Evolutionary conservation across 1,284 basidiomycete species (phyloP).

Genomic region (Cryptococcus deneoformans): DNA sequence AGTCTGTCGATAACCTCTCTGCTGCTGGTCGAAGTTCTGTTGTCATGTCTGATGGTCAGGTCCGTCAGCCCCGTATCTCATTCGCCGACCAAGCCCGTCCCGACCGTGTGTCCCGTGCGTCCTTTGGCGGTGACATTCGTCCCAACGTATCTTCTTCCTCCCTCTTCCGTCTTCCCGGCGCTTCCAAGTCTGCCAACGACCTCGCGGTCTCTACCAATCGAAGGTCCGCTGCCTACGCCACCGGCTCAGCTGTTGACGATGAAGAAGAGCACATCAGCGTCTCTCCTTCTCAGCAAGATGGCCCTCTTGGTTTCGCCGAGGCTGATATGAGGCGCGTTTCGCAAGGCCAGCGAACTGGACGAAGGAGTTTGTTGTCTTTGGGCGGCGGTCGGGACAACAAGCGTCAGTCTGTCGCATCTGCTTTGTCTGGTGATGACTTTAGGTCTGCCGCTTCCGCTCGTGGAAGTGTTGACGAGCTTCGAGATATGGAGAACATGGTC

Average conservation of each 20-base stretch:
- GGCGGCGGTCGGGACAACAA: slow-evolving; percentile 33
- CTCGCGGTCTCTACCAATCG: slow-evolving; percentile 37
- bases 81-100: slow-evolving; percentile 47
- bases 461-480: slow-evolving; percentile 41
- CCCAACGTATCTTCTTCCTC: slow-evolving; percentile 24
- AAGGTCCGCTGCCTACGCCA: slow-evolving; percentile 48
- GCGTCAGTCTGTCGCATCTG: slow-evolving; percentile 21
- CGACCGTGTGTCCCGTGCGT: slow-evolving; percentile 61
- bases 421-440: slow-evolving; percentile 30
- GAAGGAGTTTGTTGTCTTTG: slow-evolving; percentile 30
- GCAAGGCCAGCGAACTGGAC: slow-evolving; percentile 22
- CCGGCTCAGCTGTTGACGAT: slow-evolving; percentile 38
- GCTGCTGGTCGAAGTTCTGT: slow-evolving; percentile 59
- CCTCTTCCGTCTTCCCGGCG: slow-evolving; percentile 52
- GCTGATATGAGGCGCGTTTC: slow-evolving; percentile 58
- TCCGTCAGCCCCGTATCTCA: slow-evolving; percentile 45
- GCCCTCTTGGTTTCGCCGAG: slow-evolving; percentile 62
- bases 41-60: slow-evolving; percentile 52
- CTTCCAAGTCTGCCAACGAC: slow-evolving; percentile 27
- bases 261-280: slow-evolving; percentile 45
- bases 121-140: slow-evolving; percentile 63
- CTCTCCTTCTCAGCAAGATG: slow-evolving; percentile 66
- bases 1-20: slow-evolving; percentile 30
- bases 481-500: slow-evolving; percentile 43
- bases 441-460: slow-evolving; percentile 36